Percentiles rank a stretch among this genome's conserved stretches.
These are phyloP conservation scores for Russula virescens DNA, from an alignment of 768 basidiomycete genomes.

Conservation along the genomic window DNA sequence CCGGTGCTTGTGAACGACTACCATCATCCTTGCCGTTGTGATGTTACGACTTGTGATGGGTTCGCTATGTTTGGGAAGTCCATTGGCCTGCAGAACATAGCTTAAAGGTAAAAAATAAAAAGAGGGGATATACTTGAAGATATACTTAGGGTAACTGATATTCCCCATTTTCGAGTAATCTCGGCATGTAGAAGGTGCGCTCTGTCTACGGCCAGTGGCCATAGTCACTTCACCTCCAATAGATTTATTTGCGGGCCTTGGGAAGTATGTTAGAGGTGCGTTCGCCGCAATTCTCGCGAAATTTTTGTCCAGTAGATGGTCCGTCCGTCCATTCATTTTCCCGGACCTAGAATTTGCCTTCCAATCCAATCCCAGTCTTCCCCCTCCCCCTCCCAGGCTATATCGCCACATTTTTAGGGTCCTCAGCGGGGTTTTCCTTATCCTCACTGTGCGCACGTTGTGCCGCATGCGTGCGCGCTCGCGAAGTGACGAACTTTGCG, in stretches of 20 bases:
- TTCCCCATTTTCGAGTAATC: not conserved
- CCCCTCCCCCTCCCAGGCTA: no score
- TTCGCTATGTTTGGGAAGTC: not conserved
- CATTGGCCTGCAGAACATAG: not conserved
- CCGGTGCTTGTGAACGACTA: no score
- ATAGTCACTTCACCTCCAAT: no score
- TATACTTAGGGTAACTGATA: not conserved
- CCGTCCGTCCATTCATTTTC: not conserved
- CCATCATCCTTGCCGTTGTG: no score
- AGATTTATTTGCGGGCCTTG: no score
- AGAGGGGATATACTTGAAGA: not conserved
- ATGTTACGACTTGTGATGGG: not conserved
- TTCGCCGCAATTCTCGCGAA: not conserved
- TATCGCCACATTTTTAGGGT: not conserved
- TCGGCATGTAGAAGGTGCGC: not conserved
- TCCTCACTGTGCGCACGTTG: no score
- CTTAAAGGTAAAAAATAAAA: constrained; percentile 8
- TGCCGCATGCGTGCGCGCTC: not conserved
- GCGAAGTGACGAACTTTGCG: not conserved
- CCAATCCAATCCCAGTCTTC: no score
- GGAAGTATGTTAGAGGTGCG: no score
- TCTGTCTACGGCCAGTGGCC: no score
- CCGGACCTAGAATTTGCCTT: no score
- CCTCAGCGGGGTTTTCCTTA: not conserved
- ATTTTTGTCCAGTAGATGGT: not conserved